phyloP scores from a whole-genome alignment of 495 filamentous ascomycete genomes.

The Astrocystis sublimbata region DNA sequence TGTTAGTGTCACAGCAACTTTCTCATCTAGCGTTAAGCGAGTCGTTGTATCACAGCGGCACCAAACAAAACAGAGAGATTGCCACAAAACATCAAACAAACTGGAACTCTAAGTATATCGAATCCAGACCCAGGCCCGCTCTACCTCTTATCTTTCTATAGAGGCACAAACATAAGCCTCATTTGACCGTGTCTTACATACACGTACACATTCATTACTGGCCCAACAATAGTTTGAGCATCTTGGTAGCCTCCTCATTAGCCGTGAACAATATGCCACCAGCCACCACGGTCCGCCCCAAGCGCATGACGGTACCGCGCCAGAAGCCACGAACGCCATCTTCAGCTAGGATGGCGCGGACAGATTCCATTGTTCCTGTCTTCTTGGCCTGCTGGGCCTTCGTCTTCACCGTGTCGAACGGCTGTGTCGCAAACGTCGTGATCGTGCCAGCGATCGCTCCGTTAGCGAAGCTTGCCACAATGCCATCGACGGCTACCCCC shows the following conservation, averaged over 20 bases:
- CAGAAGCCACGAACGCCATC: conserved; percentile 63
- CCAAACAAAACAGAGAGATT: no score
- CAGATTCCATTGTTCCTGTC: conserved; percentile 54
- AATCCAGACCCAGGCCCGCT: not conserved
- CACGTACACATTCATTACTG: not conserved
- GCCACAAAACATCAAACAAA: not conserved
- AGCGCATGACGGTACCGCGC: conserved; percentile 67
- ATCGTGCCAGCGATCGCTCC: conserved; percentile 61
- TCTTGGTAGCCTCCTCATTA: conserved; percentile 53
- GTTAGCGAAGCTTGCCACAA: conserved; percentile 54
- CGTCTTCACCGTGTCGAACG: conserved; percentile 70
- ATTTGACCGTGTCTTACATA: not conserved
- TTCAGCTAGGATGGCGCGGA: conserved; percentile 52
- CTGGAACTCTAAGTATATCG: no score
- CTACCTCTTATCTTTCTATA: conserved; percentile 1
- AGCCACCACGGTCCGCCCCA: conserved; percentile 62
- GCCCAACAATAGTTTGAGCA: conserved; percentile 18
- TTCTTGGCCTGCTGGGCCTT: conserved; percentile 58
- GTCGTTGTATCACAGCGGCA: not conserved
- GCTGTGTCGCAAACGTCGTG: conserved; percentile 64
- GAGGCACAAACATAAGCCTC: not conserved
- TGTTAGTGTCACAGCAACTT: not conserved
- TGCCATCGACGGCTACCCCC: conserved; percentile 39
- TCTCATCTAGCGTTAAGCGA: no score
- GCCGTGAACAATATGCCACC: conserved; percentile 67